phyloP scores from a whole-genome alignment of 345 rosid species.

The Brassica incana region DNA sequence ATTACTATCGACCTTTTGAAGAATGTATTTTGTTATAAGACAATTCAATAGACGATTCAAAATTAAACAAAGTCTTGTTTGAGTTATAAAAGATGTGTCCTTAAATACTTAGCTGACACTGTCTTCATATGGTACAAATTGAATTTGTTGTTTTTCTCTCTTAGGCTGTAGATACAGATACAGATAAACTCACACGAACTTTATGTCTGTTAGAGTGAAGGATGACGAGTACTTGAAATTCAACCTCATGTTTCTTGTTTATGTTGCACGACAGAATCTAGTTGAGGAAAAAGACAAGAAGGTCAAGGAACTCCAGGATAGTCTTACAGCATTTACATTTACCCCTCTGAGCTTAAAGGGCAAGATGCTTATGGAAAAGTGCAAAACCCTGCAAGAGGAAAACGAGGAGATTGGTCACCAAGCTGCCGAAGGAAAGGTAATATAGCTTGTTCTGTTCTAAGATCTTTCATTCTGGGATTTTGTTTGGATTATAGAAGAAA shows the following conservation, averaged over 20 bases:
- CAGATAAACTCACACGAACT: background rate
- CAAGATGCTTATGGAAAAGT: constrained; percentile 91
- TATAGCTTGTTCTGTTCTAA: constrained; percentile 19
- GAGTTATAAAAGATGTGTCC: constrained; percentile 9
- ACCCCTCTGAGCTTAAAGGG: constrained; percentile 95
- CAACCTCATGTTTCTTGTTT: background rate
- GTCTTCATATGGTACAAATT: background rate
- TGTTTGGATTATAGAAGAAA: background rate
- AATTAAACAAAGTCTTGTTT: background rate
- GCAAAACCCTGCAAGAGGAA: constrained; percentile 92
- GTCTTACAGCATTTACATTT: constrained; percentile 79
- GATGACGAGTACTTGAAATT: constrained; percentile 6
- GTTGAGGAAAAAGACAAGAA: constrained; percentile 95
- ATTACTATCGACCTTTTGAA: background rate
- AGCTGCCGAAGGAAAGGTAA: constrained; percentile 98
- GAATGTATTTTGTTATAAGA: background rate
- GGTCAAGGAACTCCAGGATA: constrained; percentile 93
- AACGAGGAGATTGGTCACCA: constrained; percentile 96
- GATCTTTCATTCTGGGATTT: constrained; percentile 7
- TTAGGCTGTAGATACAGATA: background rate
- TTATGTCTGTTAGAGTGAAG: background rate
- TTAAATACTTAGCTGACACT: background rate
- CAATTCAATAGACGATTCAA: background rate
- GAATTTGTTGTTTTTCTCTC: background rate
- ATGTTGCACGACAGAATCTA: constrained; percentile 56